Percentiles rank a stretch among this genome's conserved stretches.
Evolutionary conservation across 495 filamentous ascomycete genomes (phyloP).

Genomic region (Talaromyces proteolyticus): DNA sequence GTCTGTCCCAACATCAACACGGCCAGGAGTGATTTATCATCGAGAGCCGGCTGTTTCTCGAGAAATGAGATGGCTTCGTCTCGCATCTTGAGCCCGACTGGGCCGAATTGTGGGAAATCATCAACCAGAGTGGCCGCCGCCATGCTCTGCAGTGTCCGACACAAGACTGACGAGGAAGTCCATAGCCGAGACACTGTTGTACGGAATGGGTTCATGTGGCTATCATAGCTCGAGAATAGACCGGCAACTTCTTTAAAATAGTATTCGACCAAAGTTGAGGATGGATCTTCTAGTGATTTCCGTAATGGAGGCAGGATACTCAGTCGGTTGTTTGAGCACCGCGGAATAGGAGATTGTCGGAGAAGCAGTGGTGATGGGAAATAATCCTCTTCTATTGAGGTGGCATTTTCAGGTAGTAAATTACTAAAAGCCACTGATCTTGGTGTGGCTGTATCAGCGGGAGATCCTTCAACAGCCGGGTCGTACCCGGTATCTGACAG

Average conservation of each 20-base stretch:
- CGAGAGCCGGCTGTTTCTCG: conserved; percentile 34
- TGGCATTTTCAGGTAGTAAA: no score
- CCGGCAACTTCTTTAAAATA: conserved; percentile 55
- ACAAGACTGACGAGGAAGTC: conserved; percentile 51
- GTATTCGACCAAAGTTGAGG: conserved; percentile 51
- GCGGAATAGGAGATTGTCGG: neutral
- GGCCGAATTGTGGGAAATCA: conserved; percentile 48
- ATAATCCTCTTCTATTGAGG: no score
- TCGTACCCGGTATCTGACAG: no score
- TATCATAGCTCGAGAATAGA: conserved; percentile 54
- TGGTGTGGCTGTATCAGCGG: neutral
- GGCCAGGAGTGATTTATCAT: conserved; percentile 45
- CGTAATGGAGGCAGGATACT: neutral
- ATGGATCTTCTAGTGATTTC: conserved; percentile 30
- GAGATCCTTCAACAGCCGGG: no score
- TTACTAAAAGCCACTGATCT: neutral
- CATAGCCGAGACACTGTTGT: conserved; percentile 50
- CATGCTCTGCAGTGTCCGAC: conserved; percentile 56
- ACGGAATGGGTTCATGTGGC: conserved; percentile 52
- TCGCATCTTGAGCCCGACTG: conserved; percentile 46
- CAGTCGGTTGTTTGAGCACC: neutral
- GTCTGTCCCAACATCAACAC: conserved; percentile 52
- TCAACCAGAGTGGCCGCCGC: conserved; percentile 52
- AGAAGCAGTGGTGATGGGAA: neutral
- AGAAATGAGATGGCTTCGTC: conserved; percentile 43